These are phyloP conservation scores for Juglanconis juglandina DNA, from an alignment of 2,329 filamentous ascomycete species.

Conservation along the genomic window DNA sequence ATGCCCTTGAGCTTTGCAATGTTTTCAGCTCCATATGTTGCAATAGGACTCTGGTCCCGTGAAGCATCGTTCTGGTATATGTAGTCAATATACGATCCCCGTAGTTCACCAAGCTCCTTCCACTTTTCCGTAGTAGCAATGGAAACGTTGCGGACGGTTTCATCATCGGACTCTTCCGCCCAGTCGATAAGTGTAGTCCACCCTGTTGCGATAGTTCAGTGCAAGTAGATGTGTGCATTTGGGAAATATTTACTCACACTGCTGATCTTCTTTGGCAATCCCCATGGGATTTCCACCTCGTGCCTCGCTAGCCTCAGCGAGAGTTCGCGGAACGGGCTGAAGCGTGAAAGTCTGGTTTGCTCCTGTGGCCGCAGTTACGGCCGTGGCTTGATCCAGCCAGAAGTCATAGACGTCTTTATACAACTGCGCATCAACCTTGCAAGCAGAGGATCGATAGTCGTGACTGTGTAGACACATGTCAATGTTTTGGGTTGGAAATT, in stretches of 20 bases:
- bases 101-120: neutral
- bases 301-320: constrained; percentile 15
- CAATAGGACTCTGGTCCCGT: neutral
- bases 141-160: constrained; percentile 16
- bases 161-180: constrained; percentile 18
- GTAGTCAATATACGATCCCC: neutral
- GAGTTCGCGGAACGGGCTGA: constrained; percentile 17
- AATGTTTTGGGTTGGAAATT: neutral
- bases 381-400: constrained; percentile 20
- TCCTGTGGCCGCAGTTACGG: constrained; percentile 16
- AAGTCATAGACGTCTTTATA: constrained; percentile 26
- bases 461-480: constrained; percentile 18
- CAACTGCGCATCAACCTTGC: constrained; percentile 23
- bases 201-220: constrained; percentile 11
- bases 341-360: constrained; percentile 22
- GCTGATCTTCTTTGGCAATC: constrained; percentile 12
- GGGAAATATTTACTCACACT: constrained; percentile 16
- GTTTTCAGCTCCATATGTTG: neutral
- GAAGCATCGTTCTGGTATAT: neutral
- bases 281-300: constrained; percentile 22
- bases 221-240: too few species aligned
- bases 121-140: constrained; percentile 19
- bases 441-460: constrained; percentile 22
- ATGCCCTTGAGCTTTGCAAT: constrained; percentile 18
- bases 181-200: constrained; percentile 24